phyloP scores from a whole-genome alignment of 768 basidiomycete species.

The Rhodotorula babjevae region DNA sequence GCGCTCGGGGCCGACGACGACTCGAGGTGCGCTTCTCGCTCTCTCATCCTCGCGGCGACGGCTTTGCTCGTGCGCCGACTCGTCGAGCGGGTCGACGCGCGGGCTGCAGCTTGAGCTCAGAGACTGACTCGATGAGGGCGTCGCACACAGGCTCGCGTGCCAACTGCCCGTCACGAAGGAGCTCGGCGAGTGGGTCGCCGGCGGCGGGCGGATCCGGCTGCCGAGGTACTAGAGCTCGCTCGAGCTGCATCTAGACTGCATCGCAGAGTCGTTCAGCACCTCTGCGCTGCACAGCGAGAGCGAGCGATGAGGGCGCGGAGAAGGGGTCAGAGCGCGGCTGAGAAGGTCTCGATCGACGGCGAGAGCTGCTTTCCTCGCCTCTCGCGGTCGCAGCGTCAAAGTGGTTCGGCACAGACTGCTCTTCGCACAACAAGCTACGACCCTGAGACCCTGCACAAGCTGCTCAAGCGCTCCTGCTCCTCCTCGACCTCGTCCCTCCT shows the following conservation, averaged over 20 bases:
- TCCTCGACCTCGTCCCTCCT: not conserved
- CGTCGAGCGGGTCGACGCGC: too few relatives aligned
- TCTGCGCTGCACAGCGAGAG: too few relatives aligned
- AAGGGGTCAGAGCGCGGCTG: not conserved
- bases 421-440: too few relatives aligned
- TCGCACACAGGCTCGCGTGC: constrained; percentile 27
- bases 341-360: too few relatives aligned
- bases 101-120: too few relatives aligned
- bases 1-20: constrained; percentile 37
- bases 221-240: constrained; percentile 33
- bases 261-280: not conserved
- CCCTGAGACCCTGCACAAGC: not conserved
- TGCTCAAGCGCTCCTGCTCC: not conserved
- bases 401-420: too few relatives aligned
- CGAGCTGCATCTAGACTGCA: not conserved
- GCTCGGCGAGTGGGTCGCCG: constrained; percentile 30
- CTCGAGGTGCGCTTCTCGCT: constrained; percentile 15
- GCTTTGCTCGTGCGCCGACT: not conserved
- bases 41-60: not conserved
- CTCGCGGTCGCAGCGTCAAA: too few relatives aligned
- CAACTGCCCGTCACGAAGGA: constrained; percentile 36
- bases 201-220: constrained; percentile 31
- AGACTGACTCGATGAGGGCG: too few relatives aligned
- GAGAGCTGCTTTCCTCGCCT: too few relatives aligned
- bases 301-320: too few relatives aligned